A percentile compares a stretch with the other conserved stretches of the same genome.
Evolutionary conservation across 2,329 filamentous ascomycete species (phyloP).

Genomic region (Aureobasidium zeae): DNA sequence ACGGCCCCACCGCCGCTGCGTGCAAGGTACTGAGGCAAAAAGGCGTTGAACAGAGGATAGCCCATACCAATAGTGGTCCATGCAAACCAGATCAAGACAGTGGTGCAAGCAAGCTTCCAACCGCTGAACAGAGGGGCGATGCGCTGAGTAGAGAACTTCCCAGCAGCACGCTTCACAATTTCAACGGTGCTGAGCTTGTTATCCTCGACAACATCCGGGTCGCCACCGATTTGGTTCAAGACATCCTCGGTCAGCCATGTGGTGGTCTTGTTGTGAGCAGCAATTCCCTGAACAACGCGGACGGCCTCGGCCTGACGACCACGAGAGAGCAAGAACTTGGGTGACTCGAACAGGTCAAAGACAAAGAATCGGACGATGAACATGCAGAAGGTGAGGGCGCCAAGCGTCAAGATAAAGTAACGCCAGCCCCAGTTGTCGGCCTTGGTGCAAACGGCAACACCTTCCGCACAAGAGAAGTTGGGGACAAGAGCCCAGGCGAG

Average conservation of each 20-base stretch:
- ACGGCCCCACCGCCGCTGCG: conserved; percentile 39
- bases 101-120: conserved; percentile 41
- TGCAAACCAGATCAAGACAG: conserved; percentile 59
- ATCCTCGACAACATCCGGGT: conserved; percentile 34
- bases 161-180: conserved; percentile 50
- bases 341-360: conserved; percentile 76
- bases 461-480: conserved; percentile 46
- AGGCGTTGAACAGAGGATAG: conserved; percentile 82
- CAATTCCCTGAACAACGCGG: conserved; percentile 68
- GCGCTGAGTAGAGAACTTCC: conserved; percentile 56
- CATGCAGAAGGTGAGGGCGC: conserved; percentile 64
- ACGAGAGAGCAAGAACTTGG: conserved; percentile 70
- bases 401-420: conserved; percentile 61
- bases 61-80: conserved; percentile 80
- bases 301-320: conserved; percentile 71
- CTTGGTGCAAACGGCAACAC: conserved; percentile 28
- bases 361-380: conserved; percentile 69
- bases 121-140: conserved; percentile 54
- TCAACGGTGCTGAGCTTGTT: conserved; percentile 35
- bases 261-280: conserved; percentile 49
- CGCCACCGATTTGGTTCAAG: conserved; percentile 46
- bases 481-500: conserved; percentile 70
- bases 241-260: conserved; percentile 70
- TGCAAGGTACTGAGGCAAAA: conserved; percentile 77
- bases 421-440: conserved; percentile 64